Evolutionary conservation across 2,329 filamentous ascomycete genomes (phyloP).

Genomic region (Rutstroemia sp.): DNA sequence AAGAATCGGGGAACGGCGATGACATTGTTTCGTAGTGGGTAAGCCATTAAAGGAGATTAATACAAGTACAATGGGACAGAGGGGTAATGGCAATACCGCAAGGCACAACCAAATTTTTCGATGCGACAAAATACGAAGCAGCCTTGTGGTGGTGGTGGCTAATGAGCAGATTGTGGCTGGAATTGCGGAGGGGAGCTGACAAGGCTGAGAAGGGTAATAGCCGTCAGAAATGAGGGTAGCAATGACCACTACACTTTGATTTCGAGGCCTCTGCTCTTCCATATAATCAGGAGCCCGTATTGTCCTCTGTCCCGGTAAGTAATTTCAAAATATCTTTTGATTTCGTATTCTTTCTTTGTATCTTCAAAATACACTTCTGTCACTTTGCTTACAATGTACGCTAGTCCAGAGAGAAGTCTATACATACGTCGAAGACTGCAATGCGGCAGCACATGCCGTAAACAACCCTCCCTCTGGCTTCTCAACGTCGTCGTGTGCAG

Average conservation of each 20-base stretch:
- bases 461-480: conserved; percentile 26
- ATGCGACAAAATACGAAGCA: background rate
- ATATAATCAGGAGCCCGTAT: too few relatives aligned
- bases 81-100: background rate
- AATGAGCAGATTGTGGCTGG: background rate
- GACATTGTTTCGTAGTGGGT: conserved; percentile 21
- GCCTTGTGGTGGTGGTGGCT: background rate
- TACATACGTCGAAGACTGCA: conserved; percentile 16
- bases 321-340: background rate
- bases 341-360: background rate
- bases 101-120: background rate
- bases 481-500: conserved; percentile 16
- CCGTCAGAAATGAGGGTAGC: background rate
- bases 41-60: conserved; percentile 16
- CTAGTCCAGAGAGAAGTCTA: background rate
- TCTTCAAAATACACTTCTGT: background rate
- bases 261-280: too few relatives aligned
- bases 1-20: conserved; percentile 8
- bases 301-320: background rate
- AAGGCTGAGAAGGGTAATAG: background rate
- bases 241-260: background rate
- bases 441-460: conserved; percentile 32
- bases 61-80: background rate
- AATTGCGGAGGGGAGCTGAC: background rate
- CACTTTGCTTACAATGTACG: background rate